Conservation (phyloP, 108 stramenopile genomes). For the Chaetoceros tenuissimus region DNA sequence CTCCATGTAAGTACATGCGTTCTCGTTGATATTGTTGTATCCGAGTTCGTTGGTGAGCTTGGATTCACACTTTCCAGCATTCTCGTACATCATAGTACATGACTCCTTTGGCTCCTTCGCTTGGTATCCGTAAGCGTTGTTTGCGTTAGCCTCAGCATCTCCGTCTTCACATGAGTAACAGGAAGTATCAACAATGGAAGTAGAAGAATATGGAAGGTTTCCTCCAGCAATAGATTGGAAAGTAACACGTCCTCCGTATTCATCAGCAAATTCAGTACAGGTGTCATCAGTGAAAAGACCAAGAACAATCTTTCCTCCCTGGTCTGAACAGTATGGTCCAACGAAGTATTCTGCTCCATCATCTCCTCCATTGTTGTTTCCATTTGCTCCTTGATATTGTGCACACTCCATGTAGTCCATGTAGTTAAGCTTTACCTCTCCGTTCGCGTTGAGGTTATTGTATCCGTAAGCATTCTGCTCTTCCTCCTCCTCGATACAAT, state of each 20-base stretch:
- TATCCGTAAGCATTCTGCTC: constrained; percentile 42
- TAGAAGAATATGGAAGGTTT: constrained; percentile 42
- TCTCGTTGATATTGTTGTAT: constrained; percentile 36
- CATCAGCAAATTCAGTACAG: constrained; percentile 54
- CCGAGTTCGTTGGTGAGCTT: constrained; percentile 18
- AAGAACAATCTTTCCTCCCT: constrained; percentile 61
- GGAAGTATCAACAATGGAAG: constrained; percentile 48
- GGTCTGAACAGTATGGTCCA: constrained; percentile 75
- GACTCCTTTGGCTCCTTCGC: constrained; percentile 35
- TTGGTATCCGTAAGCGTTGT: constrained; percentile 21
- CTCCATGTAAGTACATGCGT: constrained; percentile 75
- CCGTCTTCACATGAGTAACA: constrained; percentile 57
- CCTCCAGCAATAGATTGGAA: constrained; percentile 35
- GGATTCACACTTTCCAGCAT: constrained; percentile 73
- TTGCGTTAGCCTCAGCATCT: constrained; percentile 32
- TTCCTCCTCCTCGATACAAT: constrained; percentile 50
- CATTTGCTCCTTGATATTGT: constrained; percentile 1
- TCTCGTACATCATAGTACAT: constrained; percentile 52
- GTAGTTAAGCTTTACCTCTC: constrained; percentile 31
- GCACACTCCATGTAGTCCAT: constrained; percentile 39
- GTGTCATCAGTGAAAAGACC: constrained; percentile 75
- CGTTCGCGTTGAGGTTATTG: constrained; percentile 10
- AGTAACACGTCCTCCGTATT: constrained; percentile 27
- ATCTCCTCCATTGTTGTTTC: neutral
- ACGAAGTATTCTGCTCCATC: constrained; percentile 43